These are phyloP conservation scores for Leptographium flavum DNA, from an alignment of 2,329 filamentous ascomycete species.

Conservation along the genomic window DNA sequence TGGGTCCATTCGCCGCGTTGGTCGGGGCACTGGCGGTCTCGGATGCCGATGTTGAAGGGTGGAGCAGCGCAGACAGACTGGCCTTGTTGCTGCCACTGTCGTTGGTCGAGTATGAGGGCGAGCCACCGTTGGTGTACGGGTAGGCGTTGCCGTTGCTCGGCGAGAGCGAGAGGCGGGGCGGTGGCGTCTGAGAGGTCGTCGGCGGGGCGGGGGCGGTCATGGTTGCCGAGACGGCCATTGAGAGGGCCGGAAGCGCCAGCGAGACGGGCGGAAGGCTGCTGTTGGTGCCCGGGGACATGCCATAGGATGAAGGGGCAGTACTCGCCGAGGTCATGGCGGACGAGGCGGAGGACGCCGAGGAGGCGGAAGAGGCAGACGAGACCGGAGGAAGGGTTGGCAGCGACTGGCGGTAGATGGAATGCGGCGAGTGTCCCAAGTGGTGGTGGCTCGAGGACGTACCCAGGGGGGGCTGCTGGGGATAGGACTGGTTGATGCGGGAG, in stretches of 20 bases:
- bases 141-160: slow-evolving; percentile 28
- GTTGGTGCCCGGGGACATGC: slow-evolving; percentile 5
- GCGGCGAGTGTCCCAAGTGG: slow-evolving; percentile 5
- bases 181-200: slow-evolving; percentile 6
- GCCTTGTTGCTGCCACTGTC: slow-evolving; percentile 22
- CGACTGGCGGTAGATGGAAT: slow-evolving; percentile 7
- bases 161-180: background rate
- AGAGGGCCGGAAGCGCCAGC: slow-evolving; percentile 2
- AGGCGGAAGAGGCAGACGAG: background rate
- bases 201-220: background rate
- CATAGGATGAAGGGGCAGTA: slow-evolving; percentile 1
- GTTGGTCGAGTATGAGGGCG: slow-evolving; percentile 1
- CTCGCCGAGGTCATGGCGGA: background rate
- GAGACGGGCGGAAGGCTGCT: slow-evolving; percentile 7
- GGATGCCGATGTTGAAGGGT: slow-evolving; percentile 32
- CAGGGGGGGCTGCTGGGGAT: background rate
- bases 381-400: slow-evolving; percentile 7
- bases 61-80: slow-evolving; percentile 32
- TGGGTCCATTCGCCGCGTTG: too few species aligned
- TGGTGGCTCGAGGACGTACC: background rate
- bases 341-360: background rate
- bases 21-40: slow-evolving; percentile 24
- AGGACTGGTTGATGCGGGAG: slow-evolving; percentile 2
- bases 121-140: slow-evolving; percentile 9
- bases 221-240: background rate